Percentiles rank a stretch among this genome's conserved stretches.
phyloP scores from a whole-genome alignment of 495 filamentous ascomycete genomes.

The Pyronema omphalodes region DNA sequence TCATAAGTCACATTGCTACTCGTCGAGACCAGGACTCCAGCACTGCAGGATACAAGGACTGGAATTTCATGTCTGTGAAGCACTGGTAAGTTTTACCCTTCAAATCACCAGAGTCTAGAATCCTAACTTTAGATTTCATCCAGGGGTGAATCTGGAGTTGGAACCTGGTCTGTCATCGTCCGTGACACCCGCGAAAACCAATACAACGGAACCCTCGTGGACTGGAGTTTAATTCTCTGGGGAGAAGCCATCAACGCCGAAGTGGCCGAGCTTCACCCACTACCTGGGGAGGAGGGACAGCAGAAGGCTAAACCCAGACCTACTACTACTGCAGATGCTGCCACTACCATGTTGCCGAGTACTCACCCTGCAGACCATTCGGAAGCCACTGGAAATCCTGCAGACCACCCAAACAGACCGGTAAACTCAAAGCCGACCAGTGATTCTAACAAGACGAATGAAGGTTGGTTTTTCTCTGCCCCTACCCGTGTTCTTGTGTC shows the following conservation, averaged over 20 bases:
- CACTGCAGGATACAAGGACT: constrained; percentile 65
- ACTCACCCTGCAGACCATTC: constrained; percentile 1
- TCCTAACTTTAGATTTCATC: background rate
- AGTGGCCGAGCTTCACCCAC: constrained; percentile 51
- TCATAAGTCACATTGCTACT: constrained; percentile 69
- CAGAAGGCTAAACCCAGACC: background rate
- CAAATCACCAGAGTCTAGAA: background rate
- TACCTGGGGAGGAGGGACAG: constrained; percentile 62
- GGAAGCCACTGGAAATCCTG: constrained; percentile 31
- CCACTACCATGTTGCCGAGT: constrained; percentile 26
- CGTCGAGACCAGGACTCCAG: constrained; percentile 45
- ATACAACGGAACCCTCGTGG: constrained; percentile 54
- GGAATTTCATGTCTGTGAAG: constrained; percentile 96
- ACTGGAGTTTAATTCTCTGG: constrained; percentile 92
- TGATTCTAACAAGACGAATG: too few species aligned
- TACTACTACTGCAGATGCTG: constrained; percentile 27
- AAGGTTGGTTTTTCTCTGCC: too few species aligned
- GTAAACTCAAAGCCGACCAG: background rate
- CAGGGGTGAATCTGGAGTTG: constrained; percentile 77
- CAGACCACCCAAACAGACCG: constrained; percentile 63
- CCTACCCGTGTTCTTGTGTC: too few species aligned
- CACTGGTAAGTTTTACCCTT: constrained; percentile 52
- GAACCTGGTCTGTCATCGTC: constrained; percentile 77
- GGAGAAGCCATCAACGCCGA: constrained; percentile 63
- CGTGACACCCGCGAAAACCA: constrained; percentile 72